Evolutionary conservation across 805 yeast species (phyloP).

Genomic region (Candida odintsovae): DNA sequence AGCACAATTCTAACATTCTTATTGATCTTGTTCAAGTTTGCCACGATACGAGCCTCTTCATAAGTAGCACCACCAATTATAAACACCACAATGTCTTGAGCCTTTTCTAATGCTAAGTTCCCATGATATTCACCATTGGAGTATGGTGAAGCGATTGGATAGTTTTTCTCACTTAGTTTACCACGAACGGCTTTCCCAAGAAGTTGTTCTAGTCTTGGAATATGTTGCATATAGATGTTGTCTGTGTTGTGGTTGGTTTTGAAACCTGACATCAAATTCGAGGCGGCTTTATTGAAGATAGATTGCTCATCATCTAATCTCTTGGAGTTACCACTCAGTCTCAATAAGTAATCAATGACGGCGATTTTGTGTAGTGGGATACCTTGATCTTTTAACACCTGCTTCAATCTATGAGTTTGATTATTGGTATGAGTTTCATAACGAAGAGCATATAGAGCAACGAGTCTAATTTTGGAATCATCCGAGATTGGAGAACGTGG

Average conservation of each 20-base stretch:
- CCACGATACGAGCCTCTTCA: slow-evolving; percentile 83
- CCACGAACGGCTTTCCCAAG: slow-evolving; percentile 31
- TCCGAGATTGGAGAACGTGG: slow-evolving; percentile 39
- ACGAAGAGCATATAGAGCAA: slow-evolving; percentile 67
- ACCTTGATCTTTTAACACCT: slow-evolving; percentile 31
- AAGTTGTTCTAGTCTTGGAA: slow-evolving; percentile 57
- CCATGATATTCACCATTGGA: slow-evolving; percentile 11
- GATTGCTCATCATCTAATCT: slow-evolving; percentile 33
- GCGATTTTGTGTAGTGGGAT: slow-evolving; percentile 21
- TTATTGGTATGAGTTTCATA: slow-evolving; percentile 50
- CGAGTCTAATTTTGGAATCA: slow-evolving; percentile 61
- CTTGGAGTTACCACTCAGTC: slow-evolving; percentile 36
- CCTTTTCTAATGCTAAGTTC: slow-evolving; percentile 27
- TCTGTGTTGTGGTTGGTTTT: slow-evolving; percentile 39
- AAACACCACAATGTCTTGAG: slow-evolving; percentile 66
- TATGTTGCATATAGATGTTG: slow-evolving; percentile 87
- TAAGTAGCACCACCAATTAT: slow-evolving; percentile 87
- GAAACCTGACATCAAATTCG: slow-evolving; percentile 28
- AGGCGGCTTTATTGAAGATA: slow-evolving; percentile 24
- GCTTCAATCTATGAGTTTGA: slow-evolving; percentile 34
- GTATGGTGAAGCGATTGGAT: slow-evolving; percentile 38
- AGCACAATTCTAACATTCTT: slow-evolving; percentile 60
- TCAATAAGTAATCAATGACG: slow-evolving; percentile 35
- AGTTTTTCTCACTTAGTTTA: slow-evolving; percentile 27
- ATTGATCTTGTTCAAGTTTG: slow-evolving; percentile 54